Base-by-base conservation (phyloP, 1,139 yeast species). In the Groenewaldozyma auringiensis region DNA sequence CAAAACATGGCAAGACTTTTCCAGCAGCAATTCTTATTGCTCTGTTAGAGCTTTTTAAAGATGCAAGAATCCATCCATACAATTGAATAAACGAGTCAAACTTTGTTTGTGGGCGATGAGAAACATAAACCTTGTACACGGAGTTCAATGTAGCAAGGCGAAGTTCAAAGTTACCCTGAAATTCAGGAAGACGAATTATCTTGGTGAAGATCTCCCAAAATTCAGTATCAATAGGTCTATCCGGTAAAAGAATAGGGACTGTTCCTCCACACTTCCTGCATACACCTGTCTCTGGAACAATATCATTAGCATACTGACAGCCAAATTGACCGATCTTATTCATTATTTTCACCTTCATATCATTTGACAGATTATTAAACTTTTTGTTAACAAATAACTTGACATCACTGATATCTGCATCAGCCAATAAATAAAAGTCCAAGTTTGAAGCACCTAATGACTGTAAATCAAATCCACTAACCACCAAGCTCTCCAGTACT, bases 61-160 rank as follows among this genome's bases (percentile, higher is more conserved):
- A 51, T 2, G 55, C 53, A 3, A 53, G 46, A 4, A 59, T 42
- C 68, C 68, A 65, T 3, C 48, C 46, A 3, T 59, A 59, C 4
- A 62, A 40, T 4, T 50, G 49, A 2, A 52, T 47, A 2, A 50
- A 47, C 20, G 49, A 41, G 20, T 48, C 50, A 25, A 53, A 45
- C 2, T 47, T 45, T 22, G 53, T 50, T 4, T 44, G 50, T 22
- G 60, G 52, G 25, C 50, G 51, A 42, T 51, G 44, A 14, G 51
- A 52, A 3, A 51, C 35, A 11, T 50, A 39, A 6, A 50, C 50
- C 20, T 59, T 37, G 22, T 47, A 42, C 36, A 60, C 22, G 9
- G 59, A 40, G 4, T 29, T 40, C 21, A 56, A 35, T 3, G 53
- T 44, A 32, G 52, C 58, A 14, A 54, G 27, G 6, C 57, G 44